A percentile compares a stretch with the other conserved stretches of the same genome.
Evolutionary conservation across 257 asterid genomes (phyloP).

Genomic region (Nicotiana paniculata): DNA sequence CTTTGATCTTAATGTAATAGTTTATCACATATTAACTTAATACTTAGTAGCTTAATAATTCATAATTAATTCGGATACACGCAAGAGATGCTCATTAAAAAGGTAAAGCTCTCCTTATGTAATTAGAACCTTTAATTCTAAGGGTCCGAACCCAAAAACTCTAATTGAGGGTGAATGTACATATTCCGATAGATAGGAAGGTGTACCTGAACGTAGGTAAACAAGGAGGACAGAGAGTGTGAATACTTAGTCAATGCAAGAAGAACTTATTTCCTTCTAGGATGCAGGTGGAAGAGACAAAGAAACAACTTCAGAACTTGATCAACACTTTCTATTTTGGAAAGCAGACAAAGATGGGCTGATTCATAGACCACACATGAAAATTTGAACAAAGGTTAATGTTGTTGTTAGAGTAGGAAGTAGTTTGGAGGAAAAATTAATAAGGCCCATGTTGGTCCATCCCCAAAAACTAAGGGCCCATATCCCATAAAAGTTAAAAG

Average conservation of each 20-base stretch:
- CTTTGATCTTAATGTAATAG: too few relatives aligned
- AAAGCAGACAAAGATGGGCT: slow-evolving; percentile 3
- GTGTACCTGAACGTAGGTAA: not conserved
- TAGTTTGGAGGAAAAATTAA: slow-evolving; percentile 4
- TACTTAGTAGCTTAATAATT: too few relatives aligned
- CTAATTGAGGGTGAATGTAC: too few relatives aligned
- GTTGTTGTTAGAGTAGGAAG: not conserved
- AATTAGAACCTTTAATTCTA: too few relatives aligned
- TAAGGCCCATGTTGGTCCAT: slow-evolving; percentile 11
- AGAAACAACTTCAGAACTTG: slow-evolving; percentile 5
- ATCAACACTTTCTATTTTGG: slow-evolving; percentile 23
- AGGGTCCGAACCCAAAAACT: too few relatives aligned
- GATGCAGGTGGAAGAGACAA: slow-evolving; percentile 11
- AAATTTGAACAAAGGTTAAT: not conserved
- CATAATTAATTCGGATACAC: too few relatives aligned
- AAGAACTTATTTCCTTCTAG: not conserved
- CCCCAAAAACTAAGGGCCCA: slow-evolving; percentile 1
- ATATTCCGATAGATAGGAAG: too few relatives aligned
- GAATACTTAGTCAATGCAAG: slow-evolving; percentile 6
- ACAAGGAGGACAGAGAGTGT: not conserved
- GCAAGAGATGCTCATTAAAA: too few relatives aligned
- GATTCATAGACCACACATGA: slow-evolving; percentile 9
- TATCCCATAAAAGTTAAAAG: not conserved
- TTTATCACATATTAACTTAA: too few relatives aligned
- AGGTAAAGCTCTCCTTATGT: too few relatives aligned